Conservation (phyloP, 352 stramenopile genomes). For the Phytophthora pistaciae region DNA sequence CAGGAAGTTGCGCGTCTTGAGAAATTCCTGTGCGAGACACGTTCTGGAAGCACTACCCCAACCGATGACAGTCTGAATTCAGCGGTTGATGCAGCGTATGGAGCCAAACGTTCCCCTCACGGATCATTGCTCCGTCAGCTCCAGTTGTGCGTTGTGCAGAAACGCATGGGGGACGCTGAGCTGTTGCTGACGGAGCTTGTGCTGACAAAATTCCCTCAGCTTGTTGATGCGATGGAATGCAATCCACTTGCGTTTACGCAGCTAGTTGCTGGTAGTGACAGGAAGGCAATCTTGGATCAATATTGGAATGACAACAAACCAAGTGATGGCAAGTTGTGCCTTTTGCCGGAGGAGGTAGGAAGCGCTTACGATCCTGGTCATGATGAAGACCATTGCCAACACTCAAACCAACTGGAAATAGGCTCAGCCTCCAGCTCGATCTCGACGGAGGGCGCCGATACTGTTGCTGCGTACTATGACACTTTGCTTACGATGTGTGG, state of each 20-base stretch:
- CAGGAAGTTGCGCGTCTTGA: slow-evolving; percentile 66
- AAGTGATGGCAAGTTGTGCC: too few species aligned
- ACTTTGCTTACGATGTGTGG: neutral
- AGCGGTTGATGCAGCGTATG: slow-evolving; percentile 8
- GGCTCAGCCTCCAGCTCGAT: neutral
- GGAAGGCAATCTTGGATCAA: too few species aligned
- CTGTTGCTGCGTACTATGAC: neutral
- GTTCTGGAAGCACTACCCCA: slow-evolving; percentile 10
- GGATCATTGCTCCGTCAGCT: slow-evolving; percentile 40
- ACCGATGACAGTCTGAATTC: slow-evolving; percentile 24
- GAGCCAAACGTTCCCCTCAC: slow-evolving; percentile 23
- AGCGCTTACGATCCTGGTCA: neutral
- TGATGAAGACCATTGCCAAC: neutral
- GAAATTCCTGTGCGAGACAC: slow-evolving; percentile 52
- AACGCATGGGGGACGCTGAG: slow-evolving; percentile 53
- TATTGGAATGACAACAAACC: too few species aligned
- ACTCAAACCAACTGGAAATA: neutral
- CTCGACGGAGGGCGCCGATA: neutral
- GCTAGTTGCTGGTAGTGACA: slow-evolving; percentile 65
- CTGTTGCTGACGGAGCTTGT: slow-evolving; percentile 74
- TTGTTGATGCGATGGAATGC: slow-evolving; percentile 85
- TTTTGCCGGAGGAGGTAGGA: neutral
- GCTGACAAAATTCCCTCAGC: slow-evolving; percentile 66
- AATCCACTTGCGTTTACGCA: slow-evolving; percentile 77
- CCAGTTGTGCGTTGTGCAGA: slow-evolving; percentile 44